Percentiles rank a stretch among this genome's conserved stretches.
These are phyloP conservation scores for Solanum piurae DNA, from an alignment of 257 asterid genomes.

Conservation along the genomic window DNA sequence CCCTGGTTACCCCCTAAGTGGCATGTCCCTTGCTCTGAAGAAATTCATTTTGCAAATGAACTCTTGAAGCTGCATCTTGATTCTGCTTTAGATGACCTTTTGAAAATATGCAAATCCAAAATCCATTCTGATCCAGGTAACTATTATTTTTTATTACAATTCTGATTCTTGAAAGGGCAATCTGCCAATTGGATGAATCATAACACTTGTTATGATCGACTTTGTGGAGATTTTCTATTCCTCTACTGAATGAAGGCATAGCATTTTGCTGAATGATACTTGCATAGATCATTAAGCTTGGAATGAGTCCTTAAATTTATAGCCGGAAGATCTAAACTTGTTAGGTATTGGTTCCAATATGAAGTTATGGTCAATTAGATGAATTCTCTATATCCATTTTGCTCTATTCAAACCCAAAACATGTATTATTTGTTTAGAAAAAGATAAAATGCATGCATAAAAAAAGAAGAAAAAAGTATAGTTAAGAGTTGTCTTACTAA, in stretches of 20 bases:
- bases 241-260: neutral
- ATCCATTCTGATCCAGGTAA: slow-evolving; percentile 90
- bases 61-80: slow-evolving; percentile 77
- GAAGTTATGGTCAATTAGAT: neutral
- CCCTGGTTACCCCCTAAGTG: slow-evolving; percentile 61
- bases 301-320: neutral
- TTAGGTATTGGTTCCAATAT: neutral
- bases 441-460: neutral
- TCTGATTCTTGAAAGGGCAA: neutral
- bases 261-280: neutral
- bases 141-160: slow-evolving; percentile 3
- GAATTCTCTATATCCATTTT: neutral
- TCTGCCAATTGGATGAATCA: neutral
- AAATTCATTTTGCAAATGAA: slow-evolving; percentile 81
- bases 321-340: neutral
- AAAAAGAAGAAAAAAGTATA: neutral
- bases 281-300: neutral
- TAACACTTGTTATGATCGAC: neutral
- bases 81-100: slow-evolving; percentile 82
- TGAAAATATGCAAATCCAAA: slow-evolving; percentile 65
- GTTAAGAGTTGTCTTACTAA: neutral
- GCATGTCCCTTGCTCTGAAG: slow-evolving; percentile 84
- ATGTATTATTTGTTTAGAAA: neutral
- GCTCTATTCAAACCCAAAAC: neutral
- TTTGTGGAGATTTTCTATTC: neutral